These are phyloP conservation scores for Aspergillus heteromorphus DNA, from an alignment of 495 filamentous ascomycete genomes.

Conservation along the genomic window DNA sequence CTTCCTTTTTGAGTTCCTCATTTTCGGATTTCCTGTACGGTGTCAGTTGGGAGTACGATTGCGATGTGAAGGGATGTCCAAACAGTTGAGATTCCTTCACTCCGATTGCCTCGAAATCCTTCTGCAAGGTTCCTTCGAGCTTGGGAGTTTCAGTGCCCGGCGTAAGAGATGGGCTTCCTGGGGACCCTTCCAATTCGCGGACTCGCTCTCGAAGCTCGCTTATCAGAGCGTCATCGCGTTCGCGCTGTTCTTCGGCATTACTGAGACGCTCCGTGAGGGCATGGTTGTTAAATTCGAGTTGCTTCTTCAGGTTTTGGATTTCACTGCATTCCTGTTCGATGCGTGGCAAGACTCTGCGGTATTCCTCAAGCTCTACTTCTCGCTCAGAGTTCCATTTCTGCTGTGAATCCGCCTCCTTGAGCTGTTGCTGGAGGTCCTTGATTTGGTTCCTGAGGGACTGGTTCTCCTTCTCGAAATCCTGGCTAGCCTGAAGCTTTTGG, in stretches of 20 bases:
- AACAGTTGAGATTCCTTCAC: conserved; percentile 39
- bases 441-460: conserved; percentile 56
- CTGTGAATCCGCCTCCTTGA: conserved; percentile 49
- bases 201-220: conserved; percentile 50
- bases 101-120: conserved; percentile 42
- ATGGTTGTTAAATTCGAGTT: conserved; percentile 55
- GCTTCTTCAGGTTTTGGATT: conserved; percentile 49
- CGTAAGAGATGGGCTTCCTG: conserved; percentile 35
- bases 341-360: conserved; percentile 49
- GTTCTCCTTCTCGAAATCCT: conserved; percentile 68
- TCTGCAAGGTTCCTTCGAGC: conserved; percentile 39
- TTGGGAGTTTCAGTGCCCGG: conserved; percentile 37
- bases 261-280: conserved; percentile 49
- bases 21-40: conserved; percentile 36
- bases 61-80: conserved; percentile 9
- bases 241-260: conserved; percentile 49
- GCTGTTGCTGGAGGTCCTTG: conserved; percentile 50
- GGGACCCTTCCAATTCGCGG: conserved; percentile 44
- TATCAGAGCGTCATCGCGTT: conserved; percentile 49
- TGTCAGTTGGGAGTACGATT: conserved; percentile 14
- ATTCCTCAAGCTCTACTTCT: conserved; percentile 55
- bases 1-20: conserved; percentile 38
- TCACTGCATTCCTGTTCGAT: conserved; percentile 60
- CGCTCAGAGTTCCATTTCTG: conserved; percentile 41
- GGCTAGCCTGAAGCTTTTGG: conserved; percentile 67